These are phyloP conservation scores for Coemansia biformis DNA, from an alignment of 192 early-diverging fungal species.

Conservation along the genomic window DNA sequence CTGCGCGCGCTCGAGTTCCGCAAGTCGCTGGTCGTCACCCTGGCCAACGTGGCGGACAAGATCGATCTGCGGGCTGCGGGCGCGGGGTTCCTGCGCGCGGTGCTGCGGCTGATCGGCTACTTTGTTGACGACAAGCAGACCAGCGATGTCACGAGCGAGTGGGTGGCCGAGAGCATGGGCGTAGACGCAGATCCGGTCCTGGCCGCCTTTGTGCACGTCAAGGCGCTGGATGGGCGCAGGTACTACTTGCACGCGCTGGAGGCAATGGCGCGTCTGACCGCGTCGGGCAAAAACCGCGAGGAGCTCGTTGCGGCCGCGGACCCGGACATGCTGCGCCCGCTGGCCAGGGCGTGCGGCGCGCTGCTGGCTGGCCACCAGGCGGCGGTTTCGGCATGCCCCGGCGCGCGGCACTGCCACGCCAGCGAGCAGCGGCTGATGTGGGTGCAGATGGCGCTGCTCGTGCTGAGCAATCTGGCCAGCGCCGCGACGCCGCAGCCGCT, in stretches of 20 bases:
- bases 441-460: slow-evolving; percentile 42
- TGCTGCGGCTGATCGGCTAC: slow-evolving; percentile 28
- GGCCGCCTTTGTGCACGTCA: slow-evolving; percentile 3
- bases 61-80: slow-evolving; percentile 16
- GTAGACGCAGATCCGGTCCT: slow-evolving; percentile 4
- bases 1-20: slow-evolving; percentile 43
- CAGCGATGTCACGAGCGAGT: slow-evolving; percentile 14
- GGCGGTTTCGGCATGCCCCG: slow-evolving; percentile 6
- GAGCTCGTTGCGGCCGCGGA: slow-evolving; percentile 4
- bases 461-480: slow-evolving; percentile 36
- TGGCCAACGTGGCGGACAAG: slow-evolving; percentile 32
- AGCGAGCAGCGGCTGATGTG: slow-evolving; percentile 35
- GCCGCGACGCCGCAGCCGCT: slow-evolving; percentile 26
- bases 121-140: slow-evolving; percentile 43
- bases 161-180: slow-evolving; percentile 20
- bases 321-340: slow-evolving; percentile 9
- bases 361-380: slow-evolving; percentile 32
- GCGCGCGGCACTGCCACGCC: slow-evolving; percentile 7
- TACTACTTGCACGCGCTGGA: slow-evolving; percentile 45
- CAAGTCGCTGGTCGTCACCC: slow-evolving; percentile 27
- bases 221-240: slow-evolving; percentile 20
- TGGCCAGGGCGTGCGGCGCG: slow-evolving; percentile 25
- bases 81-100: slow-evolving; percentile 12
- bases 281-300: slow-evolving; percentile 21
- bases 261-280: slow-evolving; percentile 23